phyloP scores from a whole-genome alignment of 352 stramenopile species.

The Aphanomyces euteiches region DNA sequence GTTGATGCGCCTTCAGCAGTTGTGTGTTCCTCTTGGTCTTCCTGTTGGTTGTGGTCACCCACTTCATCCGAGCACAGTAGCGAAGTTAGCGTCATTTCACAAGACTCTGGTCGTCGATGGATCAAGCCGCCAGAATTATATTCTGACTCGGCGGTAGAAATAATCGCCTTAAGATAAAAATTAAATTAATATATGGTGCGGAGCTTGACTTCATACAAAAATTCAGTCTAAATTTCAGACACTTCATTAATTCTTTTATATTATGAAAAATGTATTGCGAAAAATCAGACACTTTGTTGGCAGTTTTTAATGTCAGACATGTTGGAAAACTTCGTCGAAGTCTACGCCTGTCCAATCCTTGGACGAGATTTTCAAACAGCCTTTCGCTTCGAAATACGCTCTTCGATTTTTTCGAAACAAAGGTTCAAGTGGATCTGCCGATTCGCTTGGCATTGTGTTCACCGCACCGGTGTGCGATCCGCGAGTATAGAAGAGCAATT shows the following conservation, averaged over 20 bases:
- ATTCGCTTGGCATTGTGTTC: too few species aligned
- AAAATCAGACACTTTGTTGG: conserved; percentile 8
- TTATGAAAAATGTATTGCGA: background rate
- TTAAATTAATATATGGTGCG: background rate
- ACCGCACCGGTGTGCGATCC: too few species aligned
- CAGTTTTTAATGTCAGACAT: conserved; percentile 2
- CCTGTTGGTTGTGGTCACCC: background rate
- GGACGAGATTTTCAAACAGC: too few species aligned
- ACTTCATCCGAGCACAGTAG: background rate
- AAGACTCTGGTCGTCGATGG: background rate
- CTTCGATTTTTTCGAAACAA: too few species aligned
- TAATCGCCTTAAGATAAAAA: background rate
- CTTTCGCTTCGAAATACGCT: too few species aligned
- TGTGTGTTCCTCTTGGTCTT: background rate
- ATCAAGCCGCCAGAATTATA: background rate
- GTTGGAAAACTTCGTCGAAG: conserved; percentile 2
- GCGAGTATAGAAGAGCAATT: too few species aligned
- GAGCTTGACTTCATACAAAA: background rate
- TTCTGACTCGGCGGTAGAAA: background rate
- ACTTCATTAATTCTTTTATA: background rate
- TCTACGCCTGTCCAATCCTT: too few species aligned
- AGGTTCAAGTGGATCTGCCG: too few species aligned
- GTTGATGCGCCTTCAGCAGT: conserved; percentile 2
- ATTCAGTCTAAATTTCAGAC: background rate
- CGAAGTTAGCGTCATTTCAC: background rate